Evolutionary conservation across 495 filamentous ascomycete species (phyloP), one percentile per base, ranked within the genome.

Genomic region (Trichoderma parareesei): DNA sequence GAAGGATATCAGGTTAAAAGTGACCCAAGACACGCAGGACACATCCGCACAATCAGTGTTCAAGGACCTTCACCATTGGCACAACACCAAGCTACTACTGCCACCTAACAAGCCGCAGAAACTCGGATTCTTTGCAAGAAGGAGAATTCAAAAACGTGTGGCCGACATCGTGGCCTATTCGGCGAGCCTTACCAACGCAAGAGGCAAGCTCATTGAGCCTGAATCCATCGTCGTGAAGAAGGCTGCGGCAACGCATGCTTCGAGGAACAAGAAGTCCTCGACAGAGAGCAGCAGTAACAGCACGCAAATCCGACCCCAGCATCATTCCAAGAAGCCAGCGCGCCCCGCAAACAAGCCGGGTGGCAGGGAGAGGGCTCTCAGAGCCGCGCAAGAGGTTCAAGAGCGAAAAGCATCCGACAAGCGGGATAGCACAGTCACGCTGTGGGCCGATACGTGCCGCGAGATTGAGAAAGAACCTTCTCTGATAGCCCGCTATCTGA

Each of bases 81-180:
- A 90, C 67, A 87, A 85, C 65, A 71, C 77, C 35, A 82, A 82
- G 44, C 80, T 75, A 38, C 76, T 74, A 1, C 49, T 89, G 9
- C 73, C 27, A 13, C 20, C 11, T 18, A 37, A 55, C 68, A 64
- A 14, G 57, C 64, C 18, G 20, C 65, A 68, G n/a, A 61, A 49
- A n/a, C 57, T 49, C 61, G 71, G 66, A 3, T 71, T 68, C 40
- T 68, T 35, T 35, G 71, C 73, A 6, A 64, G 44, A 59, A 72
- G 71, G 48, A 76, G 72, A 65, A 74, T 73, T 2, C 82, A 88
- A 65, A 81, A 84, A 65, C 69, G 73, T 62, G 81, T 80, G 69
- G 84, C 87, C 80, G 77, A 76, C 63, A 89, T 90, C 74, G 77
- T 75, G 59, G 74, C 78, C 3, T 93, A 92, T 71, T 87, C 89